Percentiles rank a stretch among this genome's conserved stretches.
Conservation (phyloP, 2,329 filamentous ascomycete genomes). For the Esteya vermicola region DNA sequence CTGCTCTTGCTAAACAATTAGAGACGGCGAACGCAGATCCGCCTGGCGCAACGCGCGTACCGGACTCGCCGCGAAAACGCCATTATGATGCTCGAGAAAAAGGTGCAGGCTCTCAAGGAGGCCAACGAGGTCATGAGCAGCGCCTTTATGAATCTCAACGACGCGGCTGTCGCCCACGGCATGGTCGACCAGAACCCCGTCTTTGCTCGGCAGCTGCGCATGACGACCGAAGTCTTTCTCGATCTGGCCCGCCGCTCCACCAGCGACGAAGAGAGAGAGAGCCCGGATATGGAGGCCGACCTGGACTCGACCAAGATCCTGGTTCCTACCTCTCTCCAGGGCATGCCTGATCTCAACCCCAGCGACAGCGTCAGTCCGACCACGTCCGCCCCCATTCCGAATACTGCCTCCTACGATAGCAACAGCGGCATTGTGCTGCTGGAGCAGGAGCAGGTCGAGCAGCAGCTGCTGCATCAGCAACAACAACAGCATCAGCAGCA, state of each 20-base stretch:
- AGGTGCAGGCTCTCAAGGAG: slow-evolving; percentile 53
- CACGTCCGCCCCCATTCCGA: too few relatives aligned
- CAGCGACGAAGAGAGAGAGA: slow-evolving; percentile 21
- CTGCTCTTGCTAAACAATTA: slow-evolving; percentile 22
- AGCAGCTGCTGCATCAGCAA: background rate
- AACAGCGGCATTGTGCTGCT: too few relatives aligned
- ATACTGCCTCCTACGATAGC: too few relatives aligned
- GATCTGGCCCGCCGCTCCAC: slow-evolving; percentile 33
- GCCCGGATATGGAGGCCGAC: too few relatives aligned
- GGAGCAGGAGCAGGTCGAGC: too few relatives aligned
- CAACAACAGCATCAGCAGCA: background rate
- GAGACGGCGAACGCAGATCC: slow-evolving; percentile 77
- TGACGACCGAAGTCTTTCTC: slow-evolving; percentile 43
- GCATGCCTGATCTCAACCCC: too few relatives aligned
- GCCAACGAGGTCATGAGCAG: slow-evolving; percentile 62
- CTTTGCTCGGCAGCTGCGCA: slow-evolving; percentile 41
- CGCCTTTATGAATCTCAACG: slow-evolving; percentile 53
- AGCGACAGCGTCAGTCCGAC: slow-evolving; percentile 3
- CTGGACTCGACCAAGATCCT: too few relatives aligned
- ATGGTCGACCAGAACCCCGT: slow-evolving; percentile 41
- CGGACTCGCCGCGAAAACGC: slow-evolving; percentile 72
- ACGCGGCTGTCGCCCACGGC: slow-evolving; percentile 43
- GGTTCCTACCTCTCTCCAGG: too few relatives aligned
- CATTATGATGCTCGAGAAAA: slow-evolving; percentile 57
- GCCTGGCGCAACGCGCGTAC: slow-evolving; percentile 74